Percentiles rank a stretch among this genome's conserved stretches.
phyloP scores from a whole-genome alignment of 805 yeast species.

The Kazachstania martiniae region DNA sequence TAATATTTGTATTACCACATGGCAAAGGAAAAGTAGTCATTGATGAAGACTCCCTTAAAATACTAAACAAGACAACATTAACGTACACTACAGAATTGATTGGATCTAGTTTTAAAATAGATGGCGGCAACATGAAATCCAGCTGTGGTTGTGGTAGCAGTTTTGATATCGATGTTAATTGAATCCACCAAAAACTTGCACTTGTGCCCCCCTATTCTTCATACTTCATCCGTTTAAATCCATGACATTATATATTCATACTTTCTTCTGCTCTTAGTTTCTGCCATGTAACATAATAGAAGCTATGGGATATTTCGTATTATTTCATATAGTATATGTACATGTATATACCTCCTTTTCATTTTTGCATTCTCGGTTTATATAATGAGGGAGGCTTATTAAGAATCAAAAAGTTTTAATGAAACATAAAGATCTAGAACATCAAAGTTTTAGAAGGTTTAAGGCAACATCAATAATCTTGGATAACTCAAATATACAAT shows the following conservation, averaged over 20 bases:
- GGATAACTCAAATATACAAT: neutral
- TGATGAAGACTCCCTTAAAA: slow-evolving; percentile 70
- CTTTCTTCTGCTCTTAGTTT: too few species aligned
- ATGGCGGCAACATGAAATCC: slow-evolving; percentile 76
- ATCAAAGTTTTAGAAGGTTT: too few species aligned
- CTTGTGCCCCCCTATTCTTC: neutral
- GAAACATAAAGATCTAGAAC: too few species aligned
- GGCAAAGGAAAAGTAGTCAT: slow-evolving; percentile 59
- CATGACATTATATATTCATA: neutral
- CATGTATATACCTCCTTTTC: too few species aligned
- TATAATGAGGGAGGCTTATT: too few species aligned
- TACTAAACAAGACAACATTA: slow-evolving; percentile 73
- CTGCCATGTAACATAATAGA: too few species aligned
- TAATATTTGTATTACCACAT: neutral
- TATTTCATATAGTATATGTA: too few species aligned
- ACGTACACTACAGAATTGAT: slow-evolving; percentile 88
- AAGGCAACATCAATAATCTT: too few species aligned
- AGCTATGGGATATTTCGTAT: too few species aligned
- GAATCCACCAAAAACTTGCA: too few species aligned
- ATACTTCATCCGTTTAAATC: neutral
- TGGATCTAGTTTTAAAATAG: slow-evolving; percentile 90
- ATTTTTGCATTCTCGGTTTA: too few species aligned
- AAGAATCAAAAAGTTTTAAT: too few species aligned
- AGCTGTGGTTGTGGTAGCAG: slow-evolving; percentile 80
- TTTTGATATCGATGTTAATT: slow-evolving; percentile 51